A percentile compares a stretch with the other conserved stretches of the same genome.
phyloP scores from a whole-genome alignment of 2,329 filamentous ascomycete genomes.

The Calonectria ilicicola region DNA sequence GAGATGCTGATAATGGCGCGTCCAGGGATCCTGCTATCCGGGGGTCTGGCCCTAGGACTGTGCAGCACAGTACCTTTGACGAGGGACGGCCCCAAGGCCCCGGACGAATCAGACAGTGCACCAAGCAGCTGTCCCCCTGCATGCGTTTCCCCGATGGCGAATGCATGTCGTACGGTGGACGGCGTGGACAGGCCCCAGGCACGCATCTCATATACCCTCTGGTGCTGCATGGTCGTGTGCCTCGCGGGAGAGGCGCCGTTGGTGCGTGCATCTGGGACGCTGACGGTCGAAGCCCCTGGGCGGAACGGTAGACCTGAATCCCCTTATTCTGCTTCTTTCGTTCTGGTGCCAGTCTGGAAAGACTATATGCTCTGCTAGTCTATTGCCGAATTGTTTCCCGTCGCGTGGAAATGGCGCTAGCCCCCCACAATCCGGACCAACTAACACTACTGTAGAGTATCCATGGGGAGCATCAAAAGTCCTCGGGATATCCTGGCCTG shows the following conservation, averaged over 20 bases:
- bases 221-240: background rate
- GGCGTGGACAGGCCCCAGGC: background rate
- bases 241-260: background rate
- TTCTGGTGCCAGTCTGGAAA: background rate
- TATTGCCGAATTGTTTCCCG: conserved; percentile 7
- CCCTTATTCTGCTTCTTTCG: background rate
- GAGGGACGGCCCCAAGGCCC: background rate
- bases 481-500: conserved; percentile 1
- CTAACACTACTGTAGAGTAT: too few species aligned
- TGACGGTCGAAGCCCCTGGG: background rate
- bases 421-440: background rate
- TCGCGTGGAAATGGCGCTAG: background rate
- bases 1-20: conserved; percentile 3
- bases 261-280: background rate
- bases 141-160: background rate
- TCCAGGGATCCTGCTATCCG: background rate
- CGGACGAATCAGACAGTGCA: background rate
- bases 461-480: background rate
- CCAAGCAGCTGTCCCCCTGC: background rate
- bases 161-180: conserved; percentile 4
- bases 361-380: background rate
- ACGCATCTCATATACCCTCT: background rate
- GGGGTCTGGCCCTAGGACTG: background rate
- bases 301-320: conserved; percentile 1
- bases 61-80: background rate